These are phyloP conservation scores for Phytopythium sindhum DNA, from an alignment of 352 stramenopile genomes.

Conservation along the genomic window DNA sequence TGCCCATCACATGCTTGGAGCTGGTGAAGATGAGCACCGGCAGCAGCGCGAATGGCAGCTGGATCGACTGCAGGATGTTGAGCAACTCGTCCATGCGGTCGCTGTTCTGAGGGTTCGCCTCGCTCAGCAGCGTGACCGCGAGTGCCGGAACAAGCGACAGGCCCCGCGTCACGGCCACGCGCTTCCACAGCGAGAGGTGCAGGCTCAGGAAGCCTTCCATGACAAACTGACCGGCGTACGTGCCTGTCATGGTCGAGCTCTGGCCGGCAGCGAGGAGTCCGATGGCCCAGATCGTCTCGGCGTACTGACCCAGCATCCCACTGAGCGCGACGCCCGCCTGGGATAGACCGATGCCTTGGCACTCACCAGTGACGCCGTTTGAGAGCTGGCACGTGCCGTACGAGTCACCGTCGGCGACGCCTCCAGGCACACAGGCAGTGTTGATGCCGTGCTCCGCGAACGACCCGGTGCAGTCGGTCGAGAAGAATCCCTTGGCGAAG, in stretches of 20 bases:
- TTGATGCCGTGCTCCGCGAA: constrained; percentile 53
- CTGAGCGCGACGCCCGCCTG: constrained; percentile 78
- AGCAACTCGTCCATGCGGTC: constrained; percentile 89
- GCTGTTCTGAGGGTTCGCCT: constrained; percentile 73
- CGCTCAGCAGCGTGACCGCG: constrained; percentile 81
- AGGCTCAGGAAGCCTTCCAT: constrained; percentile 97
- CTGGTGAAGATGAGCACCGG: constrained; percentile 88
- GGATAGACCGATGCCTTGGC: constrained; percentile 87
- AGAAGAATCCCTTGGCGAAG: constrained; percentile 94
- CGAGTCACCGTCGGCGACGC: constrained; percentile 34
- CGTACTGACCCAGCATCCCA: constrained; percentile 78
- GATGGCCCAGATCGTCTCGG: constrained; percentile 91
- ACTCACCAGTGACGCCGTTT: constrained; percentile 61
- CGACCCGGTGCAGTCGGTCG: constrained; percentile 54
- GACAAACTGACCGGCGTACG: constrained; percentile 96
- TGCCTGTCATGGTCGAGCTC: constrained; percentile 95
- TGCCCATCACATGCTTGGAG: constrained; percentile 74
- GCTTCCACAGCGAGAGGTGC: constrained; percentile 80
- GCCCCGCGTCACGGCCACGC: constrained; percentile 82
- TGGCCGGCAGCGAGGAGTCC: constrained; percentile 94
- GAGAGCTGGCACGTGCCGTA: constrained; percentile 57
- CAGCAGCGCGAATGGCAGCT: constrained; percentile 90
- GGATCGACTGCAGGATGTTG: constrained; percentile 92
- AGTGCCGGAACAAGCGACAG: constrained; percentile 90
- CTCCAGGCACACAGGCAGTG: constrained; percentile 66